phyloP scores from a whole-genome alignment of 2,329 filamentous ascomycete genomes.

The Claviceps arundinis region DNA sequence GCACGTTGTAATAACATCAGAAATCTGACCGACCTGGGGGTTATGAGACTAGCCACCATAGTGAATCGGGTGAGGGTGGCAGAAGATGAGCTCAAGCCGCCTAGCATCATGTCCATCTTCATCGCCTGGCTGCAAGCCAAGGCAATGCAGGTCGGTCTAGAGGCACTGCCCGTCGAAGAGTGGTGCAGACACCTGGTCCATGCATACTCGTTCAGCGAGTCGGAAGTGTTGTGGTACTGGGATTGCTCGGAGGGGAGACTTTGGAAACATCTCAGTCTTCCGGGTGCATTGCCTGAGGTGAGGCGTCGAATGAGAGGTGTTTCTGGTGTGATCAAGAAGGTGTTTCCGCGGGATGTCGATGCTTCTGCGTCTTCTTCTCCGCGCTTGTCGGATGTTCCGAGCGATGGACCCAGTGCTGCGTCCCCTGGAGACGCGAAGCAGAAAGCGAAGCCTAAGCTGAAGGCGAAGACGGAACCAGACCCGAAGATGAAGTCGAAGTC shows the following conservation, averaged over 20 bases:
- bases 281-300: not conserved
- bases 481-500: no score
- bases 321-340: not conserved
- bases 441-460: not conserved
- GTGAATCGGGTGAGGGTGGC: slow-evolving; percentile 10
- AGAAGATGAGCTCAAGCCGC: slow-evolving; percentile 3
- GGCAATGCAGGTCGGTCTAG: not conserved
- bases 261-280: not conserved
- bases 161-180: not conserved
- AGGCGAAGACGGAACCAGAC: not conserved
- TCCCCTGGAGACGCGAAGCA: no score
- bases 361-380: not conserved
- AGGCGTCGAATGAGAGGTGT: not conserved
- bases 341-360: not conserved
- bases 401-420: not conserved
- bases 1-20: slow-evolving; percentile 13
- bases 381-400: not conserved
- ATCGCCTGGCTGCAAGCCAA: slow-evolving; percentile 16
- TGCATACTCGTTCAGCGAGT: not conserved
- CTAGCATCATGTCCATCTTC: slow-evolving; percentile 13
- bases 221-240: not conserved
- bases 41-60: slow-evolving; percentile 14
- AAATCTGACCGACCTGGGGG: slow-evolving; percentile 10
- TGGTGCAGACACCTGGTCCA: slow-evolving; percentile 1
- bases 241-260: not conserved